phyloP scores from a whole-genome alignment of 805 yeast species.

The Myxozyma vanderwaltii region DNA sequence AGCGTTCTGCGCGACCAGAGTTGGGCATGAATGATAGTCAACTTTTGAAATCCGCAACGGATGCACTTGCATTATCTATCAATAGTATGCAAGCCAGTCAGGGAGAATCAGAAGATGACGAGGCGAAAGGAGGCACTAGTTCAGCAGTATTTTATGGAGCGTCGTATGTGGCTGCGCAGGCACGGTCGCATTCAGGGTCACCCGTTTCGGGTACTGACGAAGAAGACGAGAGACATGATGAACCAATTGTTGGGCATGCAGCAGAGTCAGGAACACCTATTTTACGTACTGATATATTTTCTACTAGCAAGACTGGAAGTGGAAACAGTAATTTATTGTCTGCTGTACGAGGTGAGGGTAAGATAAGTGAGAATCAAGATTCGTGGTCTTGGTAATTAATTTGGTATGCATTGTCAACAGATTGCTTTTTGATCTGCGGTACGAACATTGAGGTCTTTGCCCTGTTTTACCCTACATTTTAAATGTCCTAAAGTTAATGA shows the following conservation, averaged over 20 bases:
- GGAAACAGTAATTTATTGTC: too few species aligned
- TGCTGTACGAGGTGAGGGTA: too few species aligned
- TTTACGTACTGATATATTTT: background rate
- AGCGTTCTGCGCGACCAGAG: background rate
- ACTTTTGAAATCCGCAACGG: background rate
- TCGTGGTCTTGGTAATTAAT: too few species aligned
- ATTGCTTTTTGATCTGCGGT: too few species aligned
- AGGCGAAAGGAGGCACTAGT: background rate
- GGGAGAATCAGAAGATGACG: background rate
- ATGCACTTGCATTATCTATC: background rate
- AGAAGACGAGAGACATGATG: slow-evolving; percentile 2
- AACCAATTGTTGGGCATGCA: background rate
- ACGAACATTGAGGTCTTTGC: too few species aligned
- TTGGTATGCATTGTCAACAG: too few species aligned
- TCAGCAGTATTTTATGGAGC: slow-evolving; percentile 7
- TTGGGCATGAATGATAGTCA: background rate
- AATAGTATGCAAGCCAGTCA: slow-evolving; percentile 3
- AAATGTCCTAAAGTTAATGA: too few species aligned
- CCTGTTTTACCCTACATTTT: too few species aligned
- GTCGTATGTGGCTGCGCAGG: slow-evolving; percentile 17
- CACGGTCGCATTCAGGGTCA: slow-evolving; percentile 8
- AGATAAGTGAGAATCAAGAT: too few species aligned
- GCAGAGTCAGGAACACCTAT: background rate
- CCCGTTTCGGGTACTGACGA: slow-evolving; percentile 2
- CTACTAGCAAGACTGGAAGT: too few species aligned